Base-by-base conservation (phyloP, 805 yeast genomes). In the Martiniozyma abietophila region DNA sequence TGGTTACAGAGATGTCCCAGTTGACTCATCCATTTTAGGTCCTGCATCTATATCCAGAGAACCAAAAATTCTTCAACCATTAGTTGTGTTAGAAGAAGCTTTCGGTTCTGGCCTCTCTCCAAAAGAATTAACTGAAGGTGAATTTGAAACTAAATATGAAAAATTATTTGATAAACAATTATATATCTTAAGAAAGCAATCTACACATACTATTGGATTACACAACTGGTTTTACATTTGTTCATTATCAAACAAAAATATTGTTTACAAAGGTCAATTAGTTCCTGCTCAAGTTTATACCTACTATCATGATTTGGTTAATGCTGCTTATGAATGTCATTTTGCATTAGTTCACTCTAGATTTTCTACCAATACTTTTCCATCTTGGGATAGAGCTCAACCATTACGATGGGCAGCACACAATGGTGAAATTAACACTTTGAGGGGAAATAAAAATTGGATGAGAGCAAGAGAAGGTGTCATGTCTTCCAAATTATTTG, bases 361-460 rank as follows among this genome's bases (percentile, higher is more conserved):
- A 58, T 89, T 89, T 69, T 86, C 96, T 38, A 89, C 98, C 21
- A 89, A 89, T 61, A 89, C 98, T 31, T 89, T 89, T 75, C 98
- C 98, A 31, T 85, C 96, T n/a, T 89, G 98, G 98, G 98, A 92
- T 63, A 76, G 98, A 62, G 97, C 98, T 17, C 98, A 89, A 63
- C 98, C 98, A 31, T 70, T 89, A 53, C 71, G 97, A 59, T 80
- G 94, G 80, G 84, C 95, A 21, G 98, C 98, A 25, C 98, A 89
- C 64, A 89, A 89, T 59, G 98, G 98, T 69, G 98, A 89, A 63
- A 92, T 89, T 59, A 89, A 89, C 63, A 89, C 98, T 26, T 65
- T 89, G 54, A 75, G 97, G 60, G 98, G 98, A 48, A 89, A 89
- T 73, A 92, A 89, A 63, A 89, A 89, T 64, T 92, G 97, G 97